These are phyloP conservation scores for Dendryphion nanum DNA, from an alignment of 2,329 filamentous ascomycete species.

Conservation along the genomic window DNA sequence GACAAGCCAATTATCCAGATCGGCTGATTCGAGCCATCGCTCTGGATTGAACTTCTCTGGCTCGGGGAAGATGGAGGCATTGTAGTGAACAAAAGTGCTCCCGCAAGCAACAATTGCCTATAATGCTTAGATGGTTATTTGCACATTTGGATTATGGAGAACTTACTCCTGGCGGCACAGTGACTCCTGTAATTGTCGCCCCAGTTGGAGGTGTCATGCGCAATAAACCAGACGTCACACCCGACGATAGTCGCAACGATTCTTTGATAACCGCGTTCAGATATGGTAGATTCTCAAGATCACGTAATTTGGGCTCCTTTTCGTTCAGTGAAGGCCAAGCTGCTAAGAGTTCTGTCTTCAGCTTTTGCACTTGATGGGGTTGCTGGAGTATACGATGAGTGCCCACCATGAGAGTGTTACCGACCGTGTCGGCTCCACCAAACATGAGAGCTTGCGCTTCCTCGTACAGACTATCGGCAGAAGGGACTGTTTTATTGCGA, in stretches of 20 bases:
- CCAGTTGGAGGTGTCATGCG: slow-evolving; percentile 22
- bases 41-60: slow-evolving; percentile 30
- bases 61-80: slow-evolving; percentile 28
- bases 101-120: slow-evolving; percentile 26
- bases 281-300: slow-evolving; percentile 37
- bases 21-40: slow-evolving; percentile 27
- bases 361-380: slow-evolving; percentile 27
- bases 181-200: slow-evolving; percentile 17
- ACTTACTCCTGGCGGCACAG: slow-evolving; percentile 21
- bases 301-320: slow-evolving; percentile 27
- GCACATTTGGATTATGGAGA: too few relatives aligned
- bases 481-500: slow-evolving; percentile 31
- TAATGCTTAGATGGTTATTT: neutral
- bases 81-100: slow-evolving; percentile 36
- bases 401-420: slow-evolving; percentile 43
- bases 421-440: slow-evolving; percentile 47
- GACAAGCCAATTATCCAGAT: slow-evolving; percentile 29
- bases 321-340: slow-evolving; percentile 37
- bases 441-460: slow-evolving; percentile 49
- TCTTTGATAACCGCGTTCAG: slow-evolving; percentile 42
- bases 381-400: slow-evolving; percentile 42
- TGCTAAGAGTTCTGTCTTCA: slow-evolving; percentile 40
- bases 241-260: slow-evolving; percentile 36
- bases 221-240: slow-evolving; percentile 26
- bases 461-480: slow-evolving; percentile 39